Evolutionary conservation across 768 basidiomycete genomes (phyloP).

Genomic region (Tricholoma saponaceum): DNA sequence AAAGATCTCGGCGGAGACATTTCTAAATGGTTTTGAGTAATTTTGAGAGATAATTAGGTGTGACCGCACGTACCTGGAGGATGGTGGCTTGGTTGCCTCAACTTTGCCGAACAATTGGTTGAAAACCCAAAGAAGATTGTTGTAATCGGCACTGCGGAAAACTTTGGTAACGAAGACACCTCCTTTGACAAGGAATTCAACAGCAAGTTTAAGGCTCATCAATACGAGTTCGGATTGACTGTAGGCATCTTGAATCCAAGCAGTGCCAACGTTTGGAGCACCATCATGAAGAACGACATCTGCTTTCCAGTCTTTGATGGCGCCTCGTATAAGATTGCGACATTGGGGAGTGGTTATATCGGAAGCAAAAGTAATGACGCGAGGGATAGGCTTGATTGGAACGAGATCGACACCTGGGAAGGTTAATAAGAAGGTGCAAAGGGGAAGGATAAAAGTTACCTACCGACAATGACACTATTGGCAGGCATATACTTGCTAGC

Average conservation of each 20-base stretch:
- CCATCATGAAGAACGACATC: constrained; percentile 98
- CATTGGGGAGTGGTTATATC: constrained; percentile 95
- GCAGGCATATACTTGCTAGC: constrained; percentile 96
- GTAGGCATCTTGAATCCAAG: constrained; percentile 99
- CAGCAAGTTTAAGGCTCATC: constrained; percentile 91
- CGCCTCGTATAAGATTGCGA: constrained; percentile 77
- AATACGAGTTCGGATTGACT: constrained; percentile 95
- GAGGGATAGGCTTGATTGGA: constrained; percentile 92
- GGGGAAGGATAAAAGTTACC: constrained; percentile 21
- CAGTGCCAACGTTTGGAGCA: constrained; percentile 98
- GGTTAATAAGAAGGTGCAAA: constrained; percentile 9
- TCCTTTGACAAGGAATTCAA: constrained; percentile 89
- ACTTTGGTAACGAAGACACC: constrained; percentile 98
- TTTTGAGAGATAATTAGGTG: background rate
- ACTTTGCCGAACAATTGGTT: constrained; percentile 93
- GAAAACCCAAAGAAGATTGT: constrained; percentile 98
- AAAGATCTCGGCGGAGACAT: constrained; percentile 99
- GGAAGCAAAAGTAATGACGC: constrained; percentile 84
- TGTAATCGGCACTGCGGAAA: constrained; percentile 97
- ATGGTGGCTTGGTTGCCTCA: constrained; percentile 98
- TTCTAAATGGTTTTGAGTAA: constrained; percentile 44
- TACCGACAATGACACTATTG: constrained; percentile 88
- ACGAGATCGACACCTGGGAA: constrained; percentile 87
- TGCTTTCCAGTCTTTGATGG: constrained; percentile 98
- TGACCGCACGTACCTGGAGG: constrained; percentile 69